phyloP scores from a whole-genome alignment of 1,284 basidiomycete species.

The Tilletia caries region DNA sequence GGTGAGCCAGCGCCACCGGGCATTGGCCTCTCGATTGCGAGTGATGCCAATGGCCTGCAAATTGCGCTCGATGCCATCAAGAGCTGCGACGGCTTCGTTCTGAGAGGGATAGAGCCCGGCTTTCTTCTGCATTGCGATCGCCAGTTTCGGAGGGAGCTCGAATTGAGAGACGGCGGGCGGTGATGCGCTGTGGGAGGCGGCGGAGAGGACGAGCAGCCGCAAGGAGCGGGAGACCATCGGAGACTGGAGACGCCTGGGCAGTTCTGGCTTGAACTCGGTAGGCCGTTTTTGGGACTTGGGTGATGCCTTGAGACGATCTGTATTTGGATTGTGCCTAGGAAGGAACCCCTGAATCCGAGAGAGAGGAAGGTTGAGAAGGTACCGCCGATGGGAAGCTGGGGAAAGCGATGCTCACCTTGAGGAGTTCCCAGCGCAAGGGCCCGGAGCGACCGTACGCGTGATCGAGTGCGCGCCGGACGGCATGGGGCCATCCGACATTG shows the following conservation, averaged over 20 bases:
- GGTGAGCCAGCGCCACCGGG: slow-evolving; percentile 23
- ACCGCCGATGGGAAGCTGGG: no score
- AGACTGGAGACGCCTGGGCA: slow-evolving; percentile 13
- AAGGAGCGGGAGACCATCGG: slow-evolving; percentile 16
- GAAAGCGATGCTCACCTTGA: not conserved
- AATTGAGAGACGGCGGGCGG: slow-evolving; percentile 11
- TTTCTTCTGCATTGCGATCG: not conserved
- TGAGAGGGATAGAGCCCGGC: not conserved
- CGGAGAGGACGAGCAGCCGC: slow-evolving; percentile 12
- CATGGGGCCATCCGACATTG: slow-evolving; percentile 24
- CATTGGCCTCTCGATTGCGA: slow-evolving; percentile 18
- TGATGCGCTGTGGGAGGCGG: slow-evolving; percentile 7
- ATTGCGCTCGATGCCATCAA: slow-evolving; percentile 8
- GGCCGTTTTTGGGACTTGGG: not conserved
- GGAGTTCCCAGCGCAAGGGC: slow-evolving; percentile 8
- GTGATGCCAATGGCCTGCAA: slow-evolving; percentile 17
- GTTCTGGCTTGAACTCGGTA: not conserved
- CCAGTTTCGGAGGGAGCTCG: slow-evolving; percentile 20
- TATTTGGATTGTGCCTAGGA: slow-evolving; percentile 14
- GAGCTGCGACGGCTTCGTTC: slow-evolving; percentile 11
- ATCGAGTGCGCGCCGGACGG: slow-evolving; percentile 21
- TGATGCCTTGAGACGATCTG: not conserved
- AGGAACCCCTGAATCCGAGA: slow-evolving; percentile 17
- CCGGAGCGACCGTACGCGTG: slow-evolving; percentile 24
- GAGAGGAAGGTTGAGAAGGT: slow-evolving; percentile 5